These are phyloP conservation scores for Lasiodiplodia sp. DNA, from an alignment of 2,329 filamentous ascomycete genomes.

Conservation along the genomic window DNA sequence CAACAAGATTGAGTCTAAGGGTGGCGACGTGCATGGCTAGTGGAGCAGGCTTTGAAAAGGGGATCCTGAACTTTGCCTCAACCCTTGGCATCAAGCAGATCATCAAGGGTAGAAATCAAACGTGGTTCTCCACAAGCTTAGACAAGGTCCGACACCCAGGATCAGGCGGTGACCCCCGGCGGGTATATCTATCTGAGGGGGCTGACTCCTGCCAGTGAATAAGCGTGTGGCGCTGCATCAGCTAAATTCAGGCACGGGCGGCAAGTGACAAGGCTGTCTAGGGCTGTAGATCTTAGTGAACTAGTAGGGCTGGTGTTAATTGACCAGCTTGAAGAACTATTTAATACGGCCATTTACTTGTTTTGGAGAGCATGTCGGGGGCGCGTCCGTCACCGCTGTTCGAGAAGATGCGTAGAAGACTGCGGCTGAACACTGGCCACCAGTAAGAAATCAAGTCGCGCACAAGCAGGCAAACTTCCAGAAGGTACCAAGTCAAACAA, in stretches of 20 bases:
- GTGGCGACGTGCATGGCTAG: background rate
- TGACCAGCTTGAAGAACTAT: background rate
- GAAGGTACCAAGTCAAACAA: too few species aligned
- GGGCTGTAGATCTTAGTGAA: conserved; percentile 24
- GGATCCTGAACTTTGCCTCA: conserved; percentile 5
- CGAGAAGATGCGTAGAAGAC: conserved; percentile 6
- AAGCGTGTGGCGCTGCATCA: conserved; percentile 26
- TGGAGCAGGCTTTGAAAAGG: conserved; percentile 17
- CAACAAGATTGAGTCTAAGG: background rate
- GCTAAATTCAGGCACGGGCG: conserved; percentile 20
- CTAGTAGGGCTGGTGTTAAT: conserved; percentile 22
- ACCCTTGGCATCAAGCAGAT: conserved; percentile 11
- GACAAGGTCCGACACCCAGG: conserved; percentile 8
- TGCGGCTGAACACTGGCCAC: conserved; percentile 10
- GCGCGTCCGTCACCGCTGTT: background rate
- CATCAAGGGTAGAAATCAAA: background rate
- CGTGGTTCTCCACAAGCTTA: conserved; percentile 6
- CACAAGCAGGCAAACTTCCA: too few species aligned
- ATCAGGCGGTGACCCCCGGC: background rate
- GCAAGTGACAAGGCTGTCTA: conserved; percentile 6
- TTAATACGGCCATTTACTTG: background rate
- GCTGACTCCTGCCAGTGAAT: conserved; percentile 6
- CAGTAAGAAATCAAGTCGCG: background rate
- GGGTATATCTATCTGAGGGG: conserved; percentile 13
- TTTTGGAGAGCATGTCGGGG: background rate